phyloP scores from a whole-genome alignment of 768 basidiomycete genomes.

The Termitomyces sp. region DNA sequence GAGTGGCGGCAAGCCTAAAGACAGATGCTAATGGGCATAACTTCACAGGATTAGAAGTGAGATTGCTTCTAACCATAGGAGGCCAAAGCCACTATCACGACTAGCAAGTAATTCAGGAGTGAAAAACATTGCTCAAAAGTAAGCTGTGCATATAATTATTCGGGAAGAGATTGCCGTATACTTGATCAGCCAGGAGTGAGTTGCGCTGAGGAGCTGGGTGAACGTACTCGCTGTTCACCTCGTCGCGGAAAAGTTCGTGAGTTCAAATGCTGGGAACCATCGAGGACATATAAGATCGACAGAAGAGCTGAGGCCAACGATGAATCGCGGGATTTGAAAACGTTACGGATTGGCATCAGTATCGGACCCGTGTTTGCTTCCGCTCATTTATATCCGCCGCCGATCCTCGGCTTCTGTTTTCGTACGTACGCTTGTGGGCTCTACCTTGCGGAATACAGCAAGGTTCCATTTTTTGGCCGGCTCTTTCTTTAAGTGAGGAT shows the following conservation, averaged over 20 bases:
- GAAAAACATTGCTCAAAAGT: conserved; percentile 70
- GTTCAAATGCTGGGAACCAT: neutral
- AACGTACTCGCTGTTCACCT: neutral
- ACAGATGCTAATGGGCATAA: neutral
- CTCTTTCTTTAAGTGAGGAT: no score
- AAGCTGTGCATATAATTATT: neutral
- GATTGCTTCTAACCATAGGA: conserved; percentile 57
- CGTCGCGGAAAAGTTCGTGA: neutral
- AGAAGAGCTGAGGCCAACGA: neutral
- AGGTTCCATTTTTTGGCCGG: no score
- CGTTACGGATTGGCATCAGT: no score
- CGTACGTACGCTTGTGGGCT: no score
- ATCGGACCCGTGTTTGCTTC: no score
- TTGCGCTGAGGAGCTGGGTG: no score
- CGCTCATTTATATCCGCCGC: no score
- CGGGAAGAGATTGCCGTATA: neutral
- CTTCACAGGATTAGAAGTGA: neutral
- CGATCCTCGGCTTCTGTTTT: no score
- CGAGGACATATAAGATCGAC: neutral
- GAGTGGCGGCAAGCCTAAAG: conserved; percentile 81
- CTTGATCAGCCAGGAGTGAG: neutral
- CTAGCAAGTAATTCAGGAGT: conserved; percentile 73
- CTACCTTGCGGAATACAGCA: no score
- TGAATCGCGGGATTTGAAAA: neutral
- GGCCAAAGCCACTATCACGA: conserved; percentile 83